These are phyloP conservation scores for Cryptococcus maquisensis DNA, from an alignment of 1,284 basidiomycete genomes.

Conservation along the genomic window DNA sequence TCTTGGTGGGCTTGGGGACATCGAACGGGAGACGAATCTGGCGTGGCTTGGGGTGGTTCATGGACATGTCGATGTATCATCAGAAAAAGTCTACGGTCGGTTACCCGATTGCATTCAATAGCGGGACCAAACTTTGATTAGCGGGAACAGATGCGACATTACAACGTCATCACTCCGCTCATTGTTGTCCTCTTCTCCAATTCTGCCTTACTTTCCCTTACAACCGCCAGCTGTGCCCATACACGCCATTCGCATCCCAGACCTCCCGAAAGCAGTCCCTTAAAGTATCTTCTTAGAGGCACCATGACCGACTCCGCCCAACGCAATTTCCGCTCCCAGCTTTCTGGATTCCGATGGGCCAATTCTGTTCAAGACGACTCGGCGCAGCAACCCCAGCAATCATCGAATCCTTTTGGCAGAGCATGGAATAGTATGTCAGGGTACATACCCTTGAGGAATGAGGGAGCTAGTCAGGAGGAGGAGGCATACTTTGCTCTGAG, in stretches of 20 bases:
- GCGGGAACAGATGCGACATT: too few relatives aligned
- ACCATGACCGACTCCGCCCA: slow-evolving; percentile 32
- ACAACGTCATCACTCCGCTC: too few relatives aligned
- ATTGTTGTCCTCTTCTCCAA: too few relatives aligned
- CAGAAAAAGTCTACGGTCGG: too few relatives aligned
- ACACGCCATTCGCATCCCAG: too few relatives aligned
- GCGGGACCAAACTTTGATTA: too few relatives aligned
- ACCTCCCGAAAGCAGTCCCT: not conserved
- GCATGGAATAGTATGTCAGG: slow-evolving; percentile 57
- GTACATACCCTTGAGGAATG: slow-evolving; percentile 86
- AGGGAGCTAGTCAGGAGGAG: slow-evolving; percentile 83
- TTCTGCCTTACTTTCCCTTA: too few relatives aligned
- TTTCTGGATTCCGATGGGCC: slow-evolving; percentile 74
- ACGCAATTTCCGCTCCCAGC: slow-evolving; percentile 43
- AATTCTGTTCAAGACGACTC: slow-evolving; percentile 69
- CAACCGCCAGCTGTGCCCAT: too few relatives aligned
- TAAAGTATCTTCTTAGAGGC: not conserved
- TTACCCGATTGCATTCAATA: too few relatives aligned
- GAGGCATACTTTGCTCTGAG: slow-evolving; percentile 93
- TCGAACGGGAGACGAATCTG: slow-evolving; percentile 43
- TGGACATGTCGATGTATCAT: slow-evolving; percentile 40
- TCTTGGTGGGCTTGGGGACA: slow-evolving; percentile 35
- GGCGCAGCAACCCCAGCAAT: slow-evolving; percentile 47
- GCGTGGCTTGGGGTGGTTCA: slow-evolving; percentile 41
- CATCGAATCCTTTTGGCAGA: slow-evolving; percentile 53